Evolutionary conservation across 768 basidiomycete species (phyloP).

Genomic region (Artomyces pyxidatus): DNA sequence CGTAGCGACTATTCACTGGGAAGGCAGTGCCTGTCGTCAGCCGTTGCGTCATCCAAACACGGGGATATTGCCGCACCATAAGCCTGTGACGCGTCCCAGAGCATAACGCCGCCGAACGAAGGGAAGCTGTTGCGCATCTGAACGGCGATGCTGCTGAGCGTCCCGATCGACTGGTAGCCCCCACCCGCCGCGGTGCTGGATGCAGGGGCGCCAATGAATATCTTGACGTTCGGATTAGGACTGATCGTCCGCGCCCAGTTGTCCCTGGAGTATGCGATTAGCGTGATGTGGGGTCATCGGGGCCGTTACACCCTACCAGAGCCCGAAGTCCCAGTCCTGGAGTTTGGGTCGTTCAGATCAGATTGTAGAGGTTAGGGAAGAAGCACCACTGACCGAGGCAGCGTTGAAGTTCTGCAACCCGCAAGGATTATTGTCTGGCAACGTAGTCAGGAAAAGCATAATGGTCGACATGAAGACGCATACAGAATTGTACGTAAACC

Average conservation of each 20-base stretch:
- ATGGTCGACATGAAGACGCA: slow-evolving; percentile 2
- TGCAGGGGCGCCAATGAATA: slow-evolving; percentile 36
- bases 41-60: not conserved
- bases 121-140: slow-evolving; percentile 30
- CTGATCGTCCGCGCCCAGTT: slow-evolving; percentile 35
- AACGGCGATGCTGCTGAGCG: slow-evolving; percentile 26
- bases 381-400: slow-evolving; percentile 36
- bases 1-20: slow-evolving; percentile 48
- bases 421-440: slow-evolving; percentile 37
- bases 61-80: slow-evolving; percentile 24
- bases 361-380: not conserved
- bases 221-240: slow-evolving; percentile 36
- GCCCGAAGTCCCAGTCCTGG: slow-evolving; percentile 40
- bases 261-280: slow-evolving; percentile 26
- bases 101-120: slow-evolving; percentile 37
- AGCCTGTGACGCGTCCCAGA: slow-evolving; percentile 39
- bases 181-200: slow-evolving; percentile 33
- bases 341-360: not conserved
- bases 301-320: slow-evolving; percentile 21
- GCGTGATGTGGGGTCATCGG: not conserved
- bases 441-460: not conserved
- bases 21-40: not conserved
- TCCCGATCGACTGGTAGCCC: slow-evolving; percentile 28
- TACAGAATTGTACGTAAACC: slow-evolving; percentile 43
- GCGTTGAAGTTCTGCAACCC: slow-evolving; percentile 41